These are phyloP conservation scores for Thielaviopsis populi DNA, from an alignment of 2,329 filamentous ascomycete genomes.

Conservation along the genomic window DNA sequence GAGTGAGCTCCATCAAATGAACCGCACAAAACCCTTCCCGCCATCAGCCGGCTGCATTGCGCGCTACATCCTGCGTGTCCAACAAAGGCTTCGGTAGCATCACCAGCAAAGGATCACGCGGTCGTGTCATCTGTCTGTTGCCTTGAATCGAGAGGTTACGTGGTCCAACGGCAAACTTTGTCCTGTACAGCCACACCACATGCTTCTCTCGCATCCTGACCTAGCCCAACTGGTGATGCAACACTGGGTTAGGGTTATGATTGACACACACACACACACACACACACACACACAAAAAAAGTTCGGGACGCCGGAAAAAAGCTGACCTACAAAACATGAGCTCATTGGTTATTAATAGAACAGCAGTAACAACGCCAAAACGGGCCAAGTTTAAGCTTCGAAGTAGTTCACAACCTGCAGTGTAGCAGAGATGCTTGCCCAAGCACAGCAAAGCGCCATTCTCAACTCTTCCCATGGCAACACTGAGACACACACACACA, in stretches of 20 bases:
- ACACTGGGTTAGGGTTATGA: not conserved
- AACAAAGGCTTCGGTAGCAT: not conserved
- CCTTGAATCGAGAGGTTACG: not conserved
- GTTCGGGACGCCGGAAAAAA: not conserved
- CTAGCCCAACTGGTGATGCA: not conserved
- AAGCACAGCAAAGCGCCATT: not conserved
- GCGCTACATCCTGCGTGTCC: slow-evolving; percentile 1
- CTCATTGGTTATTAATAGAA: not conserved
- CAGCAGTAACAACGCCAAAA: not conserved
- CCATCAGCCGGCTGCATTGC: not conserved
- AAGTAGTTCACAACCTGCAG: not conserved
- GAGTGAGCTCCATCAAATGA: not conserved
- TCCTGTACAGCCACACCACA: slow-evolving; percentile 1
- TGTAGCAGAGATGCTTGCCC: not conserved
- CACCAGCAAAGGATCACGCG: not conserved
- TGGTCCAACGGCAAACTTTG: not conserved
- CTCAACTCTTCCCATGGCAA: not conserved
- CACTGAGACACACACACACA: not conserved
- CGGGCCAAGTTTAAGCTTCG: not conserved
- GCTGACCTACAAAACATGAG: not conserved
- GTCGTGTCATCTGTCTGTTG: not conserved
- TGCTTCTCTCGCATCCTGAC: not conserved
- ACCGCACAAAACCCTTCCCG: not conserved
- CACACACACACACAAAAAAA: not conserved
- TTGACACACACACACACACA: not conserved